These are phyloP conservation scores for Yamadazyma paraphyllophila DNA, from an alignment of 805 yeast genomes.

Conservation along the genomic window DNA sequence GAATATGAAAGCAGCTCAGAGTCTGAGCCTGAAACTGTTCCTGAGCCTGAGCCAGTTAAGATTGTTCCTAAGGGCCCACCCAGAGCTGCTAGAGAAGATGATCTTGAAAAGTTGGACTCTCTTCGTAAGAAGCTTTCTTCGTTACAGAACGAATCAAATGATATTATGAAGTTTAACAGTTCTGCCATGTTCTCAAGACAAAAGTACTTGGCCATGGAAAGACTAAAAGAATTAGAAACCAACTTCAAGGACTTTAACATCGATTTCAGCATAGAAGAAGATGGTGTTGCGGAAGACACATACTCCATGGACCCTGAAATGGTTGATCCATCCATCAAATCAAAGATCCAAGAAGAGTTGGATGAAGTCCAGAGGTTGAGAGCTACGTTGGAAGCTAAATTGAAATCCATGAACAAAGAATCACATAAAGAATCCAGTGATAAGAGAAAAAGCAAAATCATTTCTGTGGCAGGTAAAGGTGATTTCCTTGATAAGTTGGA, in stretches of 20 bases:
- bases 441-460: slow-evolving; percentile 15
- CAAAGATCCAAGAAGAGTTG: slow-evolving; percentile 40
- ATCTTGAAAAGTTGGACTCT: slow-evolving; percentile 52
- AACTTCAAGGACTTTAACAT: slow-evolving; percentile 65
- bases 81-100: slow-evolving; percentile 46
- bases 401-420: slow-evolving; percentile 22
- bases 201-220: slow-evolving; percentile 64
- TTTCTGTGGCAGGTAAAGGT: slow-evolving; percentile 2
- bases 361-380: slow-evolving; percentile 42
- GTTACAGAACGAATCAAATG: slow-evolving; percentile 73
- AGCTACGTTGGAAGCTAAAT: slow-evolving; percentile 38
- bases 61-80: slow-evolving; percentile 32
- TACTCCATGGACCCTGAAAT: slow-evolving; percentile 12
- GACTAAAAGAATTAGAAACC: slow-evolving; percentile 67
- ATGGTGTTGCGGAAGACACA: slow-evolving; percentile 2
- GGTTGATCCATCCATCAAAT: slow-evolving; percentile 34
- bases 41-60: slow-evolving; percentile 5
- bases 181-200: slow-evolving; percentile 58
- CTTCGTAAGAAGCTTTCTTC: slow-evolving; percentile 58
- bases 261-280: slow-evolving; percentile 39
- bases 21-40: slow-evolving; percentile 9
- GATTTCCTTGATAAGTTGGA: slow-evolving; percentile 35
- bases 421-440: slow-evolving; percentile 12
- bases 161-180: slow-evolving; percentile 66
- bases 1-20: slow-evolving; percentile 16